A percentile compares a stretch with the other conserved stretches of the same genome.
Evolutionary conservation across 1,284 basidiomycete species (phyloP).

Genomic region (Ceratobasidium sp.): DNA sequence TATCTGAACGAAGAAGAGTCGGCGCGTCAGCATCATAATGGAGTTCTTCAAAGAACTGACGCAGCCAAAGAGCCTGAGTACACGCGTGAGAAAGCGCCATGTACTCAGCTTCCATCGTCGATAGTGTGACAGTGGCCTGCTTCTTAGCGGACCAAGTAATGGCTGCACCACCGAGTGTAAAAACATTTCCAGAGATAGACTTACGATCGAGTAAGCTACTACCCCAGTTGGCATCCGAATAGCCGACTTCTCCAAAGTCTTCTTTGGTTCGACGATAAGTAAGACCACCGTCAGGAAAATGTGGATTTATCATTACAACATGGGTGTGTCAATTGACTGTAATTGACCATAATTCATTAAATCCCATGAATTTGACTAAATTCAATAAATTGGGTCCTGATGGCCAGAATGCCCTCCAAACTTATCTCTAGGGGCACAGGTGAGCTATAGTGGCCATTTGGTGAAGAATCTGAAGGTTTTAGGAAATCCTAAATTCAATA

Average conservation of each 20-base stretch:
- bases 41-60: conserved; percentile 49
- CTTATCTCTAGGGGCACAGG: too few relatives aligned
- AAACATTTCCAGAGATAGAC: conserved; percentile 52
- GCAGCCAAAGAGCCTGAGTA: conserved; percentile 51
- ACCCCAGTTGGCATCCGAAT: conserved; percentile 40
- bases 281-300: conserved; percentile 7
- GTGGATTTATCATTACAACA: too few relatives aligned
- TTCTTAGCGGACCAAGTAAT: conserved; percentile 52
- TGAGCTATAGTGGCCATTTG: too few relatives aligned
- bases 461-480: too few relatives aligned
- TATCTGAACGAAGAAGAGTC: conserved; percentile 49
- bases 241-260: background rate
- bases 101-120: conserved; percentile 54
- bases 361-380: too few relatives aligned
- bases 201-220: conserved; percentile 16
- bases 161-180: conserved; percentile 46
- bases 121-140: conserved; percentile 50
- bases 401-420: too few relatives aligned
- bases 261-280: background rate
- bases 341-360: too few relatives aligned
- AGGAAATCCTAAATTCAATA: too few relatives aligned
- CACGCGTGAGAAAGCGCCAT: conserved; percentile 50
- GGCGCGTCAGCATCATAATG: conserved; percentile 41
- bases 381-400: too few relatives aligned
- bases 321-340: too few relatives aligned